Percentiles rank a stretch among this genome's conserved stretches.
These are phyloP conservation scores for Moesziomyces parantarcticus DNA, from an alignment of 1,284 basidiomycete species.

Conservation along the genomic window DNA sequence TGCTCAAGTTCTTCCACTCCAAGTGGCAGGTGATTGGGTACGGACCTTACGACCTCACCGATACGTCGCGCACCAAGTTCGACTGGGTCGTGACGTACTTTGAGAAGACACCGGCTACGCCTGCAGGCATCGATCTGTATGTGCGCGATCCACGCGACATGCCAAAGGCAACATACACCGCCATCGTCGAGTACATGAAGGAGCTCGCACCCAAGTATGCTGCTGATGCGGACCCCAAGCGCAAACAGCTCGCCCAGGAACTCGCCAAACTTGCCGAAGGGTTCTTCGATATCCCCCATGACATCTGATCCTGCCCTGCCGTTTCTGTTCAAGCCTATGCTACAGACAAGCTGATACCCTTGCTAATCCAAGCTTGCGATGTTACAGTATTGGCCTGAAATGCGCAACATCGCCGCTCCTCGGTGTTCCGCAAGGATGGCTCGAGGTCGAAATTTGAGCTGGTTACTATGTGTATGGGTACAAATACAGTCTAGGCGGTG, in stretches of 20 bases:
- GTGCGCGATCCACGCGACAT: conserved; percentile 38
- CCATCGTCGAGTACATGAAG: conserved; percentile 30
- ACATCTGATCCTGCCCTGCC: conserved; percentile 9
- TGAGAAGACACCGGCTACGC: conserved; percentile 45
- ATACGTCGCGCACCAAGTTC: conserved; percentile 29
- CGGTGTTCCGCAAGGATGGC: too few species aligned
- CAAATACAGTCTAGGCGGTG: conserved; percentile 6
- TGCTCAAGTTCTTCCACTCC: conserved; percentile 45
- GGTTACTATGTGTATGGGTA: conserved; percentile 3
- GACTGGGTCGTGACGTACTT: conserved; percentile 52
- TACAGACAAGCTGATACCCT: not conserved
- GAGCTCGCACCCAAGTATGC: conserved; percentile 23
- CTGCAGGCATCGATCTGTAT: conserved; percentile 44
- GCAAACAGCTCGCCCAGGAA: conserved; percentile 26
- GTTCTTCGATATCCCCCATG: conserved; percentile 41
- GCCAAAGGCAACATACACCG: conserved; percentile 27
- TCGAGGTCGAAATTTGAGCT: not conserved
- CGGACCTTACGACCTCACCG: conserved; percentile 42
- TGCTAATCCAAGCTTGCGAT: not conserved
- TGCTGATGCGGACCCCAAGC: conserved; percentile 18
- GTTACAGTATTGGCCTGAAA: not conserved
- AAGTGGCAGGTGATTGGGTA: conserved; percentile 53
- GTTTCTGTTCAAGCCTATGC: not conserved
- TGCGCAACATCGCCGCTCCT: too few species aligned
- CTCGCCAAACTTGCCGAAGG: conserved; percentile 31